Base-by-base conservation (phyloP, 179 eudicot genomes). In the Carnegiea gigantea region DNA sequence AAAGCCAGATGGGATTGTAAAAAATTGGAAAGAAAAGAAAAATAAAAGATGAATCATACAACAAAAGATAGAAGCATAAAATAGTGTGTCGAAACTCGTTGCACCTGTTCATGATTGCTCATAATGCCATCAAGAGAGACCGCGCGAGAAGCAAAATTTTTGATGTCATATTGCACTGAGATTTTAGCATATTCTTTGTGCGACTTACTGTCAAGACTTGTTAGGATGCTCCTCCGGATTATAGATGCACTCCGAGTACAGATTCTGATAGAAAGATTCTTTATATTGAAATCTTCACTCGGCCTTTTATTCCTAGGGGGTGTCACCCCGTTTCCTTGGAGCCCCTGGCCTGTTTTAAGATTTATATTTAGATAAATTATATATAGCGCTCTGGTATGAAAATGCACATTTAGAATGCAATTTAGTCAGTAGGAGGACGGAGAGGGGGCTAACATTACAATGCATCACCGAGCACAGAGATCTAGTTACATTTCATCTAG, bases 231-330 rank as follows among this genome's bases (percentile, higher is more conserved):
- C 71, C 67, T 72, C 24, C 36, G 85, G 70, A 49, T 84, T 73
- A 40, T 97, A 94, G 83, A 94, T 93, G 76, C 98, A 94, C 86
- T 94, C 98, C 0, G 98, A 95, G 82, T 77, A 92, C 23, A 97
- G 95, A 70, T 94, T 94, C 86, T 93, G 90, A 84, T 92, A 94
- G 78, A 94, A 94, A 3, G 98, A 91, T 85, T 94, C 98, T 83
- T 94, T 97, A 73, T 81, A 86, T 79, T 94, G 86, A 18, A 88
- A 84, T 78, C 94, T n/a, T 89, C 54, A 91, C 93, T 76, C 98
- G 88, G 30, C 98, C 97, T 87, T 85, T 94, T 67, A 94, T 85
- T 70, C 97, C 97, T 9, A 86, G 79, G 48, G 92, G 94, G 17
- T 95, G 87, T 20, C 93, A 18, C 38, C 84, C 85, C 98, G 60